phyloP scores from a whole-genome alignment of 768 basidiomycete species.

The Mycena pura region DNA sequence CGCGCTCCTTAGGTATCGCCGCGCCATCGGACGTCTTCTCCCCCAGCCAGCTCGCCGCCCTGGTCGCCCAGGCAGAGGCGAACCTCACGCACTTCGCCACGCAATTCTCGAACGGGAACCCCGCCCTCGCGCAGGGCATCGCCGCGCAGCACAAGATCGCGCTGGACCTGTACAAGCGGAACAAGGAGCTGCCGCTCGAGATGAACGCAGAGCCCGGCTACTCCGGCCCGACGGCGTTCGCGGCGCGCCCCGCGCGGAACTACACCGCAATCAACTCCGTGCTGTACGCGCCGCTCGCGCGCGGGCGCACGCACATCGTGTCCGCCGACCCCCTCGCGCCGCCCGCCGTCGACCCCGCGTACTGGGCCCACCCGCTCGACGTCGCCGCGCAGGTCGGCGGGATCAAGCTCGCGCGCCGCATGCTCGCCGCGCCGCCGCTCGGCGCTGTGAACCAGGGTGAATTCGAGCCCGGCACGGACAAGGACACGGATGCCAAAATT shows the following conservation, averaged over 20 bases:
- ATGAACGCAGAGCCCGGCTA: slow-evolving; percentile 45
- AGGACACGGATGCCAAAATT: slow-evolving; percentile 26
- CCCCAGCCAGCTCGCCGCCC: slow-evolving; percentile 13
- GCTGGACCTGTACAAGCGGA: slow-evolving; percentile 31
- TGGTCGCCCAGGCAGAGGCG: slow-evolving; percentile 27
- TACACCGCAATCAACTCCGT: slow-evolving; percentile 42
- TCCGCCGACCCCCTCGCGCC: slow-evolving; percentile 47
- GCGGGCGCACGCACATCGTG: slow-evolving; percentile 55
- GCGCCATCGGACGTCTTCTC: slow-evolving; percentile 37
- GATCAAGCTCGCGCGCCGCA: slow-evolving; percentile 39
- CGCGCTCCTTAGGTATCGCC: slow-evolving; percentile 37
- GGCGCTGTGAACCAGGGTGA: slow-evolving; percentile 37
- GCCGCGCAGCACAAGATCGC: slow-evolving; percentile 36
- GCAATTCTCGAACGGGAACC: slow-evolving; percentile 41
- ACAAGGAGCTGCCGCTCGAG: slow-evolving; percentile 35
- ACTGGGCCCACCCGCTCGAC: slow-evolving; percentile 43
- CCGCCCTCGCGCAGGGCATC: slow-evolving; percentile 37
- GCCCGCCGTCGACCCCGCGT: slow-evolving; percentile 59
- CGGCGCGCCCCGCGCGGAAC: slow-evolving; percentile 33
- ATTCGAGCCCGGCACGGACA: slow-evolving; percentile 38
- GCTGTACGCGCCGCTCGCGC: slow-evolving; percentile 47
- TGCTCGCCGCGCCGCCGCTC: slow-evolving; percentile 38
- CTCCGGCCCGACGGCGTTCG: slow-evolving; percentile 34
- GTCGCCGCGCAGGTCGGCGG: slow-evolving; percentile 39
- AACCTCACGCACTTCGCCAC: slow-evolving; percentile 33